A percentile compares a stretch with the other conserved stretches of the same genome.
These are phyloP conservation scores for Linnemannia exigua DNA, from an alignment of 192 early-diverging fungal species.

Conservation along the genomic window DNA sequence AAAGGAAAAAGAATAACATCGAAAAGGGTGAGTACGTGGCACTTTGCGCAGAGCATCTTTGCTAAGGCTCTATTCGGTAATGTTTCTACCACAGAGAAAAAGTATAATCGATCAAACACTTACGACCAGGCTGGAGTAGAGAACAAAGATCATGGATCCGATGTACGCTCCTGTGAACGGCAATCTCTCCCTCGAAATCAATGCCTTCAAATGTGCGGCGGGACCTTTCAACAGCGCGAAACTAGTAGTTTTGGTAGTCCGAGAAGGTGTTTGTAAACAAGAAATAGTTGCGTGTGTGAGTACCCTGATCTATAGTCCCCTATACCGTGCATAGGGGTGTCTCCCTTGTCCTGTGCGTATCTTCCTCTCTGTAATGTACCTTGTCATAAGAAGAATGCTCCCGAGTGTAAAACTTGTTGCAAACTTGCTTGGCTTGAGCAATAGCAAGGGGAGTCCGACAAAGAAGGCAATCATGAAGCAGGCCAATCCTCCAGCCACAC, in stretches of 20 bases:
- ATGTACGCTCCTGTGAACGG: slow-evolving; percentile 88
- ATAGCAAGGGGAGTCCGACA: slow-evolving; percentile 73
- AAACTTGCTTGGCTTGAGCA: slow-evolving; percentile 80
- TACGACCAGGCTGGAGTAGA: slow-evolving; percentile 88
- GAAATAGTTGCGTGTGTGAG: slow-evolving; percentile 3
- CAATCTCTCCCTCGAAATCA: slow-evolving; percentile 83
- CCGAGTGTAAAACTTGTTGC: slow-evolving; percentile 84
- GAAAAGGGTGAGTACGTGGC: neutral
- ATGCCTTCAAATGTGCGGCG: slow-evolving; percentile 81
- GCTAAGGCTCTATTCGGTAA: neutral
- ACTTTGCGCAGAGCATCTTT: neutral
- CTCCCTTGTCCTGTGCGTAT: neutral
- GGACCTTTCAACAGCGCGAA: slow-evolving; percentile 89
- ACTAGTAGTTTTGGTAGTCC: slow-evolving; percentile 49
- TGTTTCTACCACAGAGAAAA: neutral
- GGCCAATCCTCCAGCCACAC: slow-evolving; percentile 59
- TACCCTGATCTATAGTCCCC: neutral
- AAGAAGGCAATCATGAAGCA: slow-evolving; percentile 71
- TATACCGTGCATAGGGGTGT: neutral
- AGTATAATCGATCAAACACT: slow-evolving; percentile 36
- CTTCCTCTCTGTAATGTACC: slow-evolving; percentile 14
- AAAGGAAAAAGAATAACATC: neutral
- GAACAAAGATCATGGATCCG: slow-evolving; percentile 84
- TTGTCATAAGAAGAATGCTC: slow-evolving; percentile 61
- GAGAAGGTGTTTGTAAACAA: too few relatives aligned